Percentiles rank a stretch among this genome's conserved stretches.
Evolutionary conservation across 1,139 yeast species (phyloP).

Genomic region (Taphrina pruni): DNA sequence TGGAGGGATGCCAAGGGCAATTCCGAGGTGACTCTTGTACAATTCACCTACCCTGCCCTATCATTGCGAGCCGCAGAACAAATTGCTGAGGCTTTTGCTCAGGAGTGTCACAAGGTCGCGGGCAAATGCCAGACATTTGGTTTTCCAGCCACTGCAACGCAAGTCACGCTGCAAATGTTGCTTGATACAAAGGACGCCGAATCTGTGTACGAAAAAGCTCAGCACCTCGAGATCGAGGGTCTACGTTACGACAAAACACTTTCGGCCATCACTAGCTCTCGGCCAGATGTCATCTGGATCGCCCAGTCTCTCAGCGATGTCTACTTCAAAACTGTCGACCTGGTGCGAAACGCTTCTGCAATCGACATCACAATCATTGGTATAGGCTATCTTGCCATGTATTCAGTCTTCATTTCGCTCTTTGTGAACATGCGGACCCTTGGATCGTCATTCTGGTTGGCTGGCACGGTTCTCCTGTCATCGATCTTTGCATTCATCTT

Average conservation of each 20-base stretch:
- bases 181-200: conserved; percentile 7
- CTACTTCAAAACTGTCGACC: conserved; percentile 38
- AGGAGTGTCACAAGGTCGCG: conserved; percentile 14
- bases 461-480: conserved; percentile 77
- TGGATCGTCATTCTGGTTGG: conserved; percentile 91
- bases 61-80: conserved; percentile 7
- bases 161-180: conserved; percentile 24
- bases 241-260: conserved; percentile 27
- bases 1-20: conserved; percentile 28
- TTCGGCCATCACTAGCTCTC: conserved; percentile 22
- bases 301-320: conserved; percentile 34
- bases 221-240: conserved; percentile 19
- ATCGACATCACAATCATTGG: conserved; percentile 83
- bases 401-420: conserved; percentile 78
- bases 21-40: conserved; percentile 35
- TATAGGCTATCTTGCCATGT: conserved; percentile 86
- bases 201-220: conserved; percentile 12
- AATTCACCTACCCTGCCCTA: conserved; percentile 31
- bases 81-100: conserved; percentile 14
- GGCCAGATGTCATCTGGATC: conserved; percentile 39
- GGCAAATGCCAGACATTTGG: conserved; percentile 29
- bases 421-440: conserved; percentile 77
- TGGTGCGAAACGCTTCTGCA: conserved; percentile 70
- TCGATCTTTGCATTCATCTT: conserved; percentile 85
- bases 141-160: conserved; percentile 36